Conservation (phyloP, 768 basidiomycete species). For the Lyophyllum decastes region DNA sequence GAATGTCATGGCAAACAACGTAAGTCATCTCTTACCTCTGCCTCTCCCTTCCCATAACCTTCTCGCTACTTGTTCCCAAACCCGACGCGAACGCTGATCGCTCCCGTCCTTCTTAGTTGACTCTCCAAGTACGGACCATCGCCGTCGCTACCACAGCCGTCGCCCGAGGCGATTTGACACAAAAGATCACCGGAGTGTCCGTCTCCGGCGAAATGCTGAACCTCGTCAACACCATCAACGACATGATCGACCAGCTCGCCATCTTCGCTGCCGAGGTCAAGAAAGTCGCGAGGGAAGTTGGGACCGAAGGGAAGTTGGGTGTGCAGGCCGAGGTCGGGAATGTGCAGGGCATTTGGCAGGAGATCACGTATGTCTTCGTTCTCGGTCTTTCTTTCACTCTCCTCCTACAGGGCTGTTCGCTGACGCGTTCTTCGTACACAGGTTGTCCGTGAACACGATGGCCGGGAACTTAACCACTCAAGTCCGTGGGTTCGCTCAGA, state of each 20-base stretch:
- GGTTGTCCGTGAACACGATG: conserved; percentile 97
- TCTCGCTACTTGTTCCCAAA: too few relatives aligned
- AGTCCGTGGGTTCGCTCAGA: conserved; percentile 98
- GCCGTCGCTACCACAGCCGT: conserved; percentile 94
- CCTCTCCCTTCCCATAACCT: background rate
- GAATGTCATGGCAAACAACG: conserved; percentile 93
- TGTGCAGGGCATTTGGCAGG: conserved; percentile 98
- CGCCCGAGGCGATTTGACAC: conserved; percentile 88
- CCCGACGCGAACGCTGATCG: background rate
- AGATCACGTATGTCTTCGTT: conserved; percentile 86
- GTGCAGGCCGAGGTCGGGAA: conserved; percentile 97
- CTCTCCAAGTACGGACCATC: conserved; percentile 90
- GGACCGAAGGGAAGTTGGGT: conserved; percentile 97
- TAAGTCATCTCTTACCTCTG: conserved; percentile 34
- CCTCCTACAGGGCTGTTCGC: background rate
- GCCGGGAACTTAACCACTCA: conserved; percentile 95
- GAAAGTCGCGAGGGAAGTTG: conserved; percentile 96
- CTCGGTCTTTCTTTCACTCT: too few relatives aligned
- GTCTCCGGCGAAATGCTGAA: conserved; percentile 97
- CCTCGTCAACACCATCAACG: conserved; percentile 96
- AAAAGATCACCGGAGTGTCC: conserved; percentile 90
- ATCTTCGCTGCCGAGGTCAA: conserved; percentile 72
- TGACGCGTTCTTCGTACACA: conserved; percentile 26
- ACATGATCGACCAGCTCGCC: conserved; percentile 64
- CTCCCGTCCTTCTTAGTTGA: conserved; percentile 55